Percentiles rank a stretch among this genome's conserved stretches.
phyloP scores from a whole-genome alignment of 208 protist species.

The Wallacemonas sp. region DNA sequence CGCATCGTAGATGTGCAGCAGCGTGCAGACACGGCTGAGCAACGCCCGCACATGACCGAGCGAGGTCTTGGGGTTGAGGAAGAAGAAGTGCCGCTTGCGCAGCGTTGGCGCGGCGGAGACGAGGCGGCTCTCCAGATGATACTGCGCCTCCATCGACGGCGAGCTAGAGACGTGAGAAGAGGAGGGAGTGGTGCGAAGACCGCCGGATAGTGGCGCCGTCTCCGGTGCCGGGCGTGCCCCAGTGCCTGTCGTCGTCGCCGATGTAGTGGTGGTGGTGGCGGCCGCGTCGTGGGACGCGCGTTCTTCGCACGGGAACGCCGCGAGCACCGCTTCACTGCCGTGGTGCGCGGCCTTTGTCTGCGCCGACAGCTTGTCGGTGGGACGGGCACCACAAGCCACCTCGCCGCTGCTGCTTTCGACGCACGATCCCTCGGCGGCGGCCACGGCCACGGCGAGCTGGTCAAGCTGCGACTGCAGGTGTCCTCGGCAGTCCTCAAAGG shows the following conservation, averaged over 20 bases:
- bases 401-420: not conserved
- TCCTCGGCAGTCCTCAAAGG: not conserved
- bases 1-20: slow-evolving; percentile 12
- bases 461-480: slow-evolving; percentile 1
- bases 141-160: not conserved
- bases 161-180: not conserved
- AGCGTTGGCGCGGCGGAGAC: slow-evolving; percentile 2
- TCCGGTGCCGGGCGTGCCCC: no score
- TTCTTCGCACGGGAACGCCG: slow-evolving; percentile 2
- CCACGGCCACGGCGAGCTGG: not conserved
- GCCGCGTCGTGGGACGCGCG: not conserved
- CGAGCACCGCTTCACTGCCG: not conserved
- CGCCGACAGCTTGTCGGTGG: no score
- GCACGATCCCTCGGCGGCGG: not conserved
- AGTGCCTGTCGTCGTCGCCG: no score
- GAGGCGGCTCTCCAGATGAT: not conserved
- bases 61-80: slow-evolving; percentile 4
- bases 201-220: no score
- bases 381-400: not conserved
- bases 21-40: slow-evolving; percentile 10
- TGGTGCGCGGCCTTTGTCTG: not conserved
- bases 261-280: not conserved
- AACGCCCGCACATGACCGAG: slow-evolving; percentile 4
- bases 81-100: slow-evolving; percentile 18
- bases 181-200: no score